These are phyloP conservation scores for Claviceps sorghi DNA, from an alignment of 2,329 filamentous ascomycete species.

Conservation along the genomic window DNA sequence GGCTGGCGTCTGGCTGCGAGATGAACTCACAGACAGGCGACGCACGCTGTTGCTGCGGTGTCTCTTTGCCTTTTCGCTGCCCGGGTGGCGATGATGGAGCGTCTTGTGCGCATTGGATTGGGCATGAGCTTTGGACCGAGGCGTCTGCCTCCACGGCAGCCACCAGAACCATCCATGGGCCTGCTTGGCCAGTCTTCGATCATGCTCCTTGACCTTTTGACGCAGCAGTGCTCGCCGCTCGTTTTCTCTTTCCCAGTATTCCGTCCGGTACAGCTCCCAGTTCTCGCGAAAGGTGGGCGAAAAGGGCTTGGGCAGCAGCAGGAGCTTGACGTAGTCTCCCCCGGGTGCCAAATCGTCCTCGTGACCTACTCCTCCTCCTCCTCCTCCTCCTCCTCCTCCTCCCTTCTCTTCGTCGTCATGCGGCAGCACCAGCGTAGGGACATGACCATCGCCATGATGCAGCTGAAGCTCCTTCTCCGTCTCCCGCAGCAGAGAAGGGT, in stretches of 20 bases:
- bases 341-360: constrained; percentile 86
- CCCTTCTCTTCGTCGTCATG: constrained; percentile 41
- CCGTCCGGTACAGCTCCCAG: constrained; percentile 85
- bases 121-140: constrained; percentile 16
- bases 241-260: constrained; percentile 97
- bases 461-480: constrained; percentile 44
- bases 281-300: constrained; percentile 89
- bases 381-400: constrained; percentile 47
- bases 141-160: constrained; percentile 49
- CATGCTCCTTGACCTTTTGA: constrained; percentile 51
- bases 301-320: constrained; percentile 87
- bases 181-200: constrained; percentile 52
- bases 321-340: constrained; percentile 80
- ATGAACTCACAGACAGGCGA: constrained; percentile 36
- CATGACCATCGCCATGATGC: constrained; percentile 11
- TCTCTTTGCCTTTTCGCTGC: constrained; percentile 30
- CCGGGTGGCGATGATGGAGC: constrained; percentile 21
- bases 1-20: constrained; percentile 32
- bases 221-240: constrained; percentile 66
- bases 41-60: constrained; percentile 38
- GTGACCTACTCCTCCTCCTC: constrained; percentile 44
- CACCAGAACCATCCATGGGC: constrained; percentile 73
- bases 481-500: constrained; percentile 44
- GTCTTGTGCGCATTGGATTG: constrained; percentile 18
- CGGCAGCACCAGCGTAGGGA: constrained; percentile 22